Percentiles rank a stretch among this genome's conserved stretches.
phyloP scores from a whole-genome alignment of 345 rosid species.

The Euphorbia tirucalli region DNA sequence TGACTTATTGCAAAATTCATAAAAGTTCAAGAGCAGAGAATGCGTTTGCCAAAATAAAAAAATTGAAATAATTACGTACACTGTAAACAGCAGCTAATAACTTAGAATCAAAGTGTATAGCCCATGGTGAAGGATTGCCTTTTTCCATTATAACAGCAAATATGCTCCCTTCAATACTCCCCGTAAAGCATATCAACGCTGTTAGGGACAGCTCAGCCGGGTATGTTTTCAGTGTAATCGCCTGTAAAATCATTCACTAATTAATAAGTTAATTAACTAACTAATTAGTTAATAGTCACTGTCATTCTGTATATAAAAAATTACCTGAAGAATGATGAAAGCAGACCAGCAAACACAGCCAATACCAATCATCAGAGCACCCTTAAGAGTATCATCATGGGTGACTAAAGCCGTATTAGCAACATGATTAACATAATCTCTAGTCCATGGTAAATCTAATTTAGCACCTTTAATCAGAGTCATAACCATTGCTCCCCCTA shows the following conservation, averaged over 20 bases:
- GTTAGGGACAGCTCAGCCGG: conserved; percentile 68
- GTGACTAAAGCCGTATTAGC: conserved; percentile 18
- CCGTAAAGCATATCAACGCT: conserved; percentile 56
- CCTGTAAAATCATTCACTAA: conserved; percentile 36
- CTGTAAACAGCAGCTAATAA: conserved; percentile 43
- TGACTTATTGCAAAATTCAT: no score
- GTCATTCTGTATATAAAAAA: no score
- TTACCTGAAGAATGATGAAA: conserved; percentile 67
- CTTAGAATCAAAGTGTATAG: conserved; percentile 37
- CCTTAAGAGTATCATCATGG: conserved; percentile 49
- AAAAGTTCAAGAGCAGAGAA: no score
- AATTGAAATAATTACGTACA: conserved; percentile 40
- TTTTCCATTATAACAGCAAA: conserved; percentile 50
- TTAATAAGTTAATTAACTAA: background rate
- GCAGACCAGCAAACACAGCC: conserved; percentile 63
- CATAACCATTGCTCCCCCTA: conserved; percentile 94
- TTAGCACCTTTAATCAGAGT: conserved; percentile 60
- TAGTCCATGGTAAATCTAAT: conserved; percentile 71
- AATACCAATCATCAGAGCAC: conserved; percentile 44
- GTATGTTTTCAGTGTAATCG: conserved; percentile 51
- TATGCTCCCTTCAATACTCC: conserved; percentile 48
- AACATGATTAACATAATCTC: conserved; percentile 19
- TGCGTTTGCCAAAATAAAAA: no score
- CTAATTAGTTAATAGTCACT: no score
- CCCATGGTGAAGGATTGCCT: conserved; percentile 50